Evolutionary conservation across 1,284 basidiomycete genomes (phyloP).

Genomic region (Apiotrichum brassicae): DNA sequence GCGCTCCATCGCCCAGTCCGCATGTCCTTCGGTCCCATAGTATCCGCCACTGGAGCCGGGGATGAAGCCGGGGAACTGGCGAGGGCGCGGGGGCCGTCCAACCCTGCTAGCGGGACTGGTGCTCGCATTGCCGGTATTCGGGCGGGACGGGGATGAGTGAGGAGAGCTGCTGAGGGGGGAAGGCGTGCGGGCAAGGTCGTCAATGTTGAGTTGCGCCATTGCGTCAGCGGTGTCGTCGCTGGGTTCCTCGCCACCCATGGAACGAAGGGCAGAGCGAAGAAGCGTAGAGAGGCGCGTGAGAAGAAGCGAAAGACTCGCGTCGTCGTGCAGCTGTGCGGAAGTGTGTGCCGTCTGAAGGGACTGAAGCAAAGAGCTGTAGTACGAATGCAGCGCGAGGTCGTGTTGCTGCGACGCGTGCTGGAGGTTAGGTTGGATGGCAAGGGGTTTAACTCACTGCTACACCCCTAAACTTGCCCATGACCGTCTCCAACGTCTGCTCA

Average conservation of each 20-base stretch:
- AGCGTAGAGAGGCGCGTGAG: constrained; percentile 65
- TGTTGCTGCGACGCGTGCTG: constrained; percentile 88
- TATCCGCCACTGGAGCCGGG: constrained; percentile 41
- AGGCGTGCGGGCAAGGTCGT: neutral
- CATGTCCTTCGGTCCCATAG: constrained; percentile 44
- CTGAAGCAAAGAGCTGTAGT: constrained; percentile 83
- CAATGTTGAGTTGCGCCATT: neutral
- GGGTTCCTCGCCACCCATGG: constrained; percentile 62
- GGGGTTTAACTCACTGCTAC: constrained; percentile 71
- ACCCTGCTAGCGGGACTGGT: constrained; percentile 12
- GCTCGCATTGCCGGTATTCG: neutral
- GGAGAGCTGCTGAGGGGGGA: neutral
- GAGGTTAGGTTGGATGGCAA: neutral
- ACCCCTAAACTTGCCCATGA: constrained; percentile 92
- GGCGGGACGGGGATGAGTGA: neutral
- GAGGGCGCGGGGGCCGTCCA: constrained; percentile 7
- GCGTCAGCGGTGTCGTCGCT: neutral
- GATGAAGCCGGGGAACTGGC: constrained; percentile 30
- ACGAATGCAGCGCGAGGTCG: constrained; percentile 76
- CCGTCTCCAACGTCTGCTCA: constrained; percentile 86
- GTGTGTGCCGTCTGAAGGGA: constrained; percentile 61
- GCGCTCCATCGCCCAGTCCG: constrained; percentile 76
- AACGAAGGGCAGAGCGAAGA: constrained; percentile 65
- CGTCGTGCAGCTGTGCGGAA: constrained; percentile 57
- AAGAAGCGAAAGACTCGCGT: constrained; percentile 59